phyloP scores from a whole-genome alignment of 2,329 filamentous ascomycete genomes.

The Talaromyces sp. region DNA sequence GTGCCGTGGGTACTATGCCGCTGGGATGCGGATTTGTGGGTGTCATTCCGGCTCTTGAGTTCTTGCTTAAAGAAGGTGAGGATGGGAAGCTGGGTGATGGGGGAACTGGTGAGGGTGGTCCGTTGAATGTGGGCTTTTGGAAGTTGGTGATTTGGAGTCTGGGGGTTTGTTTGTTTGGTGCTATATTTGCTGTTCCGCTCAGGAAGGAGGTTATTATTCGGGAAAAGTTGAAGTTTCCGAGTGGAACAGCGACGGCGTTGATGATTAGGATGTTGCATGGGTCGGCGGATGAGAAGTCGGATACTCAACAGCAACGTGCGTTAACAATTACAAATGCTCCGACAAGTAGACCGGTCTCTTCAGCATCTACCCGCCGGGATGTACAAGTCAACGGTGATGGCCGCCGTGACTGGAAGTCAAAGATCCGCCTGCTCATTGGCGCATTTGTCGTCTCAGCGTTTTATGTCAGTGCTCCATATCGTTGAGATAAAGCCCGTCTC shows the following conservation, averaged over 20 bases:
- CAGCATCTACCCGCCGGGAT: constrained; percentile 34
- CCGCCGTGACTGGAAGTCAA: constrained; percentile 58
- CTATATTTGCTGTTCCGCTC: constrained; percentile 90
- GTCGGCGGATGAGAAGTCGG: constrained; percentile 37
- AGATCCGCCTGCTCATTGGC: constrained; percentile 58
- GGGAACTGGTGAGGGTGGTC: constrained; percentile 69
- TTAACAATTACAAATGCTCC: not conserved
- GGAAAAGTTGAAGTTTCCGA: constrained; percentile 90
- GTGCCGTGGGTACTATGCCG: constrained; percentile 94
- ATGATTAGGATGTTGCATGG: constrained; percentile 90
- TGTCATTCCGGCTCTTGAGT: constrained; percentile 89
- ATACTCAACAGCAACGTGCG: not conserved
- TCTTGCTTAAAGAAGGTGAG: constrained; percentile 72
- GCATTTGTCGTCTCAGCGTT: constrained; percentile 59
- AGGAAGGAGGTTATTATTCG: constrained; percentile 87
- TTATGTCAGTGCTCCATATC: constrained; percentile 40
- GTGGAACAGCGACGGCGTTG: constrained; percentile 89
- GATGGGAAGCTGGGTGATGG: constrained; percentile 74
- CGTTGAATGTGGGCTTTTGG: constrained; percentile 66
- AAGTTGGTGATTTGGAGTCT: constrained; percentile 87
- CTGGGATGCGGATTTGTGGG: constrained; percentile 93
- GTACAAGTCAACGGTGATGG: constrained; percentile 32
- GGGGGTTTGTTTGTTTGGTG: constrained; percentile 92
- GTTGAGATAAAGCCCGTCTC: constrained; percentile 15
- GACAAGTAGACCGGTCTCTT: not conserved